Conservation (phyloP, 139 green algal genomes). For the Auxenochlorella pyrenoidosa region DNA sequence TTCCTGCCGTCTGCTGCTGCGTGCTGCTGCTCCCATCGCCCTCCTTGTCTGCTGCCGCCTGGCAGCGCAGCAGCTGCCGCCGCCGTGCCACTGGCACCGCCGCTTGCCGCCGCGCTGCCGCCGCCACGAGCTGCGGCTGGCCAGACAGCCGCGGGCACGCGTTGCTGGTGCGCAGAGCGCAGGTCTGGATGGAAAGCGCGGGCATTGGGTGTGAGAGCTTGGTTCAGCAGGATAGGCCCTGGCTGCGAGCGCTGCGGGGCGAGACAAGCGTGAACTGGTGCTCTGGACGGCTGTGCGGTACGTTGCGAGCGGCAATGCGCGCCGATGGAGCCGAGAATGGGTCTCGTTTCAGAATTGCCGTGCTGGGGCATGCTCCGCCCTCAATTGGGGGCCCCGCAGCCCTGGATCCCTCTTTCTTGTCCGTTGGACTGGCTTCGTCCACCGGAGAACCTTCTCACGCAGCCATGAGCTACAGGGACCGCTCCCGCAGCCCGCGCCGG, state of each 20-base stretch:
- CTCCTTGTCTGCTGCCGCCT: conserved; percentile 10
- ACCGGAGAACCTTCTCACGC: no score
- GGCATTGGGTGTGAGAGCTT: no score
- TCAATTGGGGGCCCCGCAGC: no score
- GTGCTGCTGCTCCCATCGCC: neutral
- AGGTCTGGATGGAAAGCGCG: no score
- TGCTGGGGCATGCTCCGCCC: no score
- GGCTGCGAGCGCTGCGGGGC: no score
- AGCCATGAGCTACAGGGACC: conserved; percentile 37
- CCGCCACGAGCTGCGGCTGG: neutral
- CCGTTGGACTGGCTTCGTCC: neutral
- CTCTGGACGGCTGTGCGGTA: no score
- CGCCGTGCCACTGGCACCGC: neutral
- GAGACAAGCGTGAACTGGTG: no score
- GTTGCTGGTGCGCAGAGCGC: neutral
- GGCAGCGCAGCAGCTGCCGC: neutral
- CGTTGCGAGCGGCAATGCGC: no score
- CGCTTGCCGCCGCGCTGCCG: neutral
- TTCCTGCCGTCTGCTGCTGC: conserved; percentile 24
- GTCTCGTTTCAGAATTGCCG: neutral
- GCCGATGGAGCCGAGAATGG: neutral
- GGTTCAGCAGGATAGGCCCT: no score
- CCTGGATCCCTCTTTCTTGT: neutral
- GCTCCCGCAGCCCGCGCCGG: conserved; percentile 3
- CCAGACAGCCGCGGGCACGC: neutral